These are phyloP conservation scores for Ophiocordyceps camponoti-leonardi DNA, from an alignment of 2,329 filamentous ascomycete genomes.

Conservation along the genomic window DNA sequence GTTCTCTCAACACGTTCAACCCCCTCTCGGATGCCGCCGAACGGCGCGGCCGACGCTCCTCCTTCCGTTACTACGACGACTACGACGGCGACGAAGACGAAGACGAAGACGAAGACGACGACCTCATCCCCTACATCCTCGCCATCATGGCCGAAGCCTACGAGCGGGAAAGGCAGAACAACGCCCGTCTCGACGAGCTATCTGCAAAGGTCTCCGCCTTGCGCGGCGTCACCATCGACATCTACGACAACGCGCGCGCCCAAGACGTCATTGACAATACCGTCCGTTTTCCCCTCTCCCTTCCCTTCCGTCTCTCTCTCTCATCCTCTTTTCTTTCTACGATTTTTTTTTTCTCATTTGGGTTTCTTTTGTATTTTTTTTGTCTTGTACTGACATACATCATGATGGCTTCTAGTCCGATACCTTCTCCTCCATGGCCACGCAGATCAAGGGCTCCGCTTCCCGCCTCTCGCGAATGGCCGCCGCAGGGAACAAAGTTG, in stretches of 20 bases:
- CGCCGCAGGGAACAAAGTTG: conserved; percentile 73
- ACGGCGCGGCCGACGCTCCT: too few species aligned
- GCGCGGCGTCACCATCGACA: conserved; percentile 88
- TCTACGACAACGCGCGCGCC: conserved; percentile 86
- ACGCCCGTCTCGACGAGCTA: conserved; percentile 81
- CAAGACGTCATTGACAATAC: conserved; percentile 80
- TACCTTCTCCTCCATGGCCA: conserved; percentile 77
- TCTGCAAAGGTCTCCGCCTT: conserved; percentile 81
- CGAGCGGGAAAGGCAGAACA: conserved; percentile 80
- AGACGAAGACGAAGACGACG: too few species aligned
- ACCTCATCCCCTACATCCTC: too few species aligned
- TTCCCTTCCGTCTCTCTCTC: not conserved
- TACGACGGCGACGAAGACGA: too few species aligned
- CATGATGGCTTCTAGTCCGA: conserved; percentile 49
- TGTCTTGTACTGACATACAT: not conserved
- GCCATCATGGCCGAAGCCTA: conserved; percentile 53
- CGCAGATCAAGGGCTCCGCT: conserved; percentile 70
- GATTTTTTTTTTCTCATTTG: too few species aligned
- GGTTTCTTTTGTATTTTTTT: too few species aligned
- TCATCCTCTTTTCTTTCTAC: not conserved
- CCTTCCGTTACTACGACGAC: too few species aligned
- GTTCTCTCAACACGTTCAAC: too few species aligned
- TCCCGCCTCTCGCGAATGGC: conserved; percentile 78
- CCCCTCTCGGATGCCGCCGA: too few species aligned
- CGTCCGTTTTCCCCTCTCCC: conserved; percentile 28